phyloP scores from a whole-genome alignment of 257 asterid genomes.

The Verbena officinalis region DNA sequence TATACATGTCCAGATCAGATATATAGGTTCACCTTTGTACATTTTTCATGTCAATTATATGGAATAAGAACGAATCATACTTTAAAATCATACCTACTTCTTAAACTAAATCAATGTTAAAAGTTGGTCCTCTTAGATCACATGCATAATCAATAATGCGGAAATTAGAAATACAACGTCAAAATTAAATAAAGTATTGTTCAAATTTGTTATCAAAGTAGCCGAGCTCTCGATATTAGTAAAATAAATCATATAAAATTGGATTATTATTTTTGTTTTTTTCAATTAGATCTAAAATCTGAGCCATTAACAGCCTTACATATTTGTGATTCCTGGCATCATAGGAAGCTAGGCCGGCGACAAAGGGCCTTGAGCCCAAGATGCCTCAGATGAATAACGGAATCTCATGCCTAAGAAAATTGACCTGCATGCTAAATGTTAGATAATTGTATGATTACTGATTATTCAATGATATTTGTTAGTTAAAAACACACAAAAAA shows the following conservation, averaged over 20 bases:
- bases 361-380: not conserved
- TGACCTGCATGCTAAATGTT: not conserved
- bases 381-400: not conserved
- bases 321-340: too few relatives aligned
- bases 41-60: constrained; percentile 8
- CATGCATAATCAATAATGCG: not conserved
- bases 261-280: too few relatives aligned
- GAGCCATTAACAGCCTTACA: too few relatives aligned
- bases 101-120: not conserved
- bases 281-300: too few relatives aligned
- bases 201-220: too few relatives aligned
- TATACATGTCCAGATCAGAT: too few relatives aligned
- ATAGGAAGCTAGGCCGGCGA: not conserved
- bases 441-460: not conserved
- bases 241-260: too few relatives aligned
- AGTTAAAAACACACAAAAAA: too few relatives aligned
- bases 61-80: constrained; percentile 17
- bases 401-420: constrained; percentile 2
- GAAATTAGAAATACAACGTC: not conserved
- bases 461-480: not conserved
- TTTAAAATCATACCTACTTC: constrained; percentile 20
- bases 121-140: not conserved
- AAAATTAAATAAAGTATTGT: not conserved
- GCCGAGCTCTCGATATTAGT: too few relatives aligned
- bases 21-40: too few relatives aligned